Evolutionary conservation across 805 yeast species (phyloP).

Genomic region (Teunomyces gatunensis): DNA sequence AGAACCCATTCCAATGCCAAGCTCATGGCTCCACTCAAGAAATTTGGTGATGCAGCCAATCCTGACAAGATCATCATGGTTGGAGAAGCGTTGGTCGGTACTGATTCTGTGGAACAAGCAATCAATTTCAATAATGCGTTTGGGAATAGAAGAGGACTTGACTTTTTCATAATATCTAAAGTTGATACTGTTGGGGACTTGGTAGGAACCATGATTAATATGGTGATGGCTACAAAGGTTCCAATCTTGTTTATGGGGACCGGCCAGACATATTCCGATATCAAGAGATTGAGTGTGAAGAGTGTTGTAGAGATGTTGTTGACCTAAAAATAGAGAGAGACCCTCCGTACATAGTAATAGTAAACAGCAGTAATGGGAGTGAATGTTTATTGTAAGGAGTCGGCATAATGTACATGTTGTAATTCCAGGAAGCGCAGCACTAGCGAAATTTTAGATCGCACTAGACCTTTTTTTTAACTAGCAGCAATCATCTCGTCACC

Average conservation of each 20-base stretch:
- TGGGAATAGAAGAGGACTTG: conserved; percentile 76
- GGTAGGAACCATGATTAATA: conserved; percentile 94
- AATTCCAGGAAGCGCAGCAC: not conserved
- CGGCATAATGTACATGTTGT: no score
- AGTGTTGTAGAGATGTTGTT: conserved; percentile 88
- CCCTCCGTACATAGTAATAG: no score
- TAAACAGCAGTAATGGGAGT: no score
- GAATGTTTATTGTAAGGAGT: no score
- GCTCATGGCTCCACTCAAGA: conserved; percentile 91
- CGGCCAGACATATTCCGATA: conserved; percentile 95
- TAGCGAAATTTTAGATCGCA: not conserved
- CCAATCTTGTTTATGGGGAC: conserved; percentile 95
- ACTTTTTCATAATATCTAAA: conserved; percentile 88
- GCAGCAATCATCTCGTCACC: not conserved
- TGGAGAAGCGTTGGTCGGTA: conserved; percentile 96
- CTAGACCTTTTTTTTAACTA: not conserved
- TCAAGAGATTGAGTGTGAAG: conserved; percentile 83
- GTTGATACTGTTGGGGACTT: conserved; percentile 97
- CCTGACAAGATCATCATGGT: conserved; percentile 98
- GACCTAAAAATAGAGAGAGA: conserved; percentile 35
- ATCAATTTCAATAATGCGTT: conserved; percentile 89
- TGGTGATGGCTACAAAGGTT: conserved; percentile 94
- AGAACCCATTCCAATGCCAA: conserved; percentile 94
- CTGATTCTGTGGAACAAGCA: conserved; percentile 96
- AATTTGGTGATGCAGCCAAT: conserved; percentile 91